Evolutionary conservation across 2,329 filamentous ascomycete genomes (phyloP), one percentile per base, ranked within the genome.

Genomic region (Colletotrichum sp.): DNA sequence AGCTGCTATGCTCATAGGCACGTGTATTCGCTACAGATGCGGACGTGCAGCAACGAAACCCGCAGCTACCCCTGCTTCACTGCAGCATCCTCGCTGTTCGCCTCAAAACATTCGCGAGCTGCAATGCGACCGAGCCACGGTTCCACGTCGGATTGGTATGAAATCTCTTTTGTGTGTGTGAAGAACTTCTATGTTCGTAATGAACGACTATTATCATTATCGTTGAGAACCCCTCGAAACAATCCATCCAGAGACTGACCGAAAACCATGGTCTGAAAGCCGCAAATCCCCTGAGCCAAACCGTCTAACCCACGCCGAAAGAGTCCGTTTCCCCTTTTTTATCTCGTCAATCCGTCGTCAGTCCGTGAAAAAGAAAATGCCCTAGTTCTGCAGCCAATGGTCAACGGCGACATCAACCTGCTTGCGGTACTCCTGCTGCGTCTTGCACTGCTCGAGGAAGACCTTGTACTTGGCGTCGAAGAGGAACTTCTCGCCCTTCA

Each of bases 401-500:
- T 82, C 82, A 30, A 89, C 83, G 3, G 88, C 89, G 67, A 91
- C 90, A 83, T 99, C 94, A 12, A 99, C 91, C 83, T 93, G 93
- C 81, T 89, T 92, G 81, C 97, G 91, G 84, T 98, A 98, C 77
- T 90, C 89, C 84, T 95, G 93, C 88, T 99, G 97, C 75, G 94
- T 94, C 82, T 93, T 91, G 85, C 95, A 97, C 89, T 98, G 95
- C 85, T 98, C 95, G 72, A 99, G 86, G 88, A 99, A 99, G n/a
- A 99, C 92, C 82, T 95, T 93, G 83, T 98, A 99, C 89, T 99
- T 99, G 78, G 93, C 94, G 80, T 94, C 90, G 69, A 99, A 87
- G 79, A 99, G 86, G 82, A 92, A 92, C 89, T 94, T 96, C 88
- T 98, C 94, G 13, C 90, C 90, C 75, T 88, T 86, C 82, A 98